Evolutionary conservation across 2,329 filamentous ascomycete species (phyloP).

Genomic region (Periconia sp.): DNA sequence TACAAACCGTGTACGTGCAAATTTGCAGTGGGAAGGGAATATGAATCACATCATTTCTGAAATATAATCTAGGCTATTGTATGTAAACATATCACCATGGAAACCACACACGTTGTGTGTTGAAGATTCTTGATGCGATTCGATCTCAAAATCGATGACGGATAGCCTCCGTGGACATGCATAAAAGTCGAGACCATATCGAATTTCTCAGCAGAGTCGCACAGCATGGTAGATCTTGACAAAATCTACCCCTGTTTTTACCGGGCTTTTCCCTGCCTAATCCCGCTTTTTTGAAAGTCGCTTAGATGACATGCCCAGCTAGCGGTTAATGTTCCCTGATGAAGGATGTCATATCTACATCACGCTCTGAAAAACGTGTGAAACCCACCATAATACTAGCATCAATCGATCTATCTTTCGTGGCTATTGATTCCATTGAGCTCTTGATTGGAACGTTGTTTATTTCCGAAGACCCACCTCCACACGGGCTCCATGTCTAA

Average conservation of each 20-base stretch:
- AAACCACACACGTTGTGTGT: neutral
- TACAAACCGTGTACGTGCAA: neutral
- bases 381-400: conserved; percentile 12
- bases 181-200: neutral
- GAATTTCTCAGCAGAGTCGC: conserved; percentile 3
- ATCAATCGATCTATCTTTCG: conserved; percentile 2
- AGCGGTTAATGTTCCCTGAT: conserved; percentile 22
- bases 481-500: neutral
- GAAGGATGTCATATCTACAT: conserved; percentile 38
- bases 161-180: conserved; percentile 2
- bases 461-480: conserved; percentile 1
- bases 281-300: neutral
- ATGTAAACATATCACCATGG: neutral
- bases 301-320: conserved; percentile 1
- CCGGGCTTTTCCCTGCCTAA: neutral
- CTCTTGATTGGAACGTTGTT: conserved; percentile 5
- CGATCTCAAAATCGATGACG: conserved; percentile 2
- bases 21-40: neutral
- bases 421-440: neutral
- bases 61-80: too few species aligned
- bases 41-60: neutral
- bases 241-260: neutral
- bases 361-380: conserved; percentile 16
- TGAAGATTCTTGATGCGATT: too few species aligned
- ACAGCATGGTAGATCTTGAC: neutral